Evolutionary conservation across 1,284 basidiomycete genomes (phyloP).

Genomic region (Austropuccinia psidii): DNA sequence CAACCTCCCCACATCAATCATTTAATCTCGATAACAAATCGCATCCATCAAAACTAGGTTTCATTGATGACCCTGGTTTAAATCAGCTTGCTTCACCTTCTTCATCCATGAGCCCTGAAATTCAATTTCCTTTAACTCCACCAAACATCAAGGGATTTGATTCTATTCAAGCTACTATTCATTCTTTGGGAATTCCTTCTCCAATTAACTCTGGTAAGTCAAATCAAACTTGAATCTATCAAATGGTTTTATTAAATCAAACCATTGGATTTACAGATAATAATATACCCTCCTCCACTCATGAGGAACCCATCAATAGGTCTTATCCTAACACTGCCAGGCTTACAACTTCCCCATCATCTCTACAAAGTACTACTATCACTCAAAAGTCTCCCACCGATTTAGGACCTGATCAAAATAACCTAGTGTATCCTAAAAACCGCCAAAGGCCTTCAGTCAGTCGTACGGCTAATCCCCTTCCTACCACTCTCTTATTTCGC

Average conservation of each 20-base stretch:
- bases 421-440: not conserved
- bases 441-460: not conserved
- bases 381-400: not conserved
- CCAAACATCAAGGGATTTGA: not conserved
- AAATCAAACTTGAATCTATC: not conserved
- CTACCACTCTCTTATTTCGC: conserved; percentile 19
- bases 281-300: too few relatives aligned
- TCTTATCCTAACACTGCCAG: too few relatives aligned
- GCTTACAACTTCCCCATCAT: too few relatives aligned
- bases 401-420: not conserved
- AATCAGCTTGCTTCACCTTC: not conserved
- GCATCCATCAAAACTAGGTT: not conserved
- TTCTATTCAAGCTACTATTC: not conserved
- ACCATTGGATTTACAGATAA: not conserved
- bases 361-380: too few relatives aligned
- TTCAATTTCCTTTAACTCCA: conserved; percentile 12
- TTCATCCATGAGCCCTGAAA: not conserved
- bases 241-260: not conserved
- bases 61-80: not conserved
- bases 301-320: too few relatives aligned
- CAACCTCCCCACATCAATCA: not conserved
- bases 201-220: not conserved
- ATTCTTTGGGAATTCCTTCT: not conserved
- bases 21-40: not conserved
- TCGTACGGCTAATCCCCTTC: not conserved